Evolutionary conservation across 495 filamentous ascomycete genomes (phyloP), one percentile per base, ranked within the genome.

Genomic region (Chaetomium cochliodes): DNA sequence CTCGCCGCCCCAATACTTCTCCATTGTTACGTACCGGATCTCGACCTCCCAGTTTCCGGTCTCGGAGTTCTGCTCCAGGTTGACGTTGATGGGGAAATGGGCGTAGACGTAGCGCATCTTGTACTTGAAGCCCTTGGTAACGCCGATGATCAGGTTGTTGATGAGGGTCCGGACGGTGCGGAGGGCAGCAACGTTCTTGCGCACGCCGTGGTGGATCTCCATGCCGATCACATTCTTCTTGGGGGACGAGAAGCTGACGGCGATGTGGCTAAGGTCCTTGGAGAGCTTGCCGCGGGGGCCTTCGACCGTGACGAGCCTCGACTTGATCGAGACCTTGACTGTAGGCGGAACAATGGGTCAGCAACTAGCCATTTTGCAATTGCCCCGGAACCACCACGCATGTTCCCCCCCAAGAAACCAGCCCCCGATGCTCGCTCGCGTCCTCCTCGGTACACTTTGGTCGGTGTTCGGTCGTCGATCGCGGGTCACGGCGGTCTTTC

Each of bases 21-120:
- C 37, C 28, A 28, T 22, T 49, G 39, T n/a, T 49, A 73, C 91
- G 75, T 89, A 96, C 92, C 93, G 87, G 81, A 98, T 98, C 87
- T 98, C 96, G 79, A 98, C 89, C 80, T 96, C 90, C 75, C 75
- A 88, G 68, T 86, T 78, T 60, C 90, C 93, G 68, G 92, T 94
- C 84, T 98, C 93, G 71, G 79, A 78, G 86, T 96, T 94, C 89
- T 96, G 93, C 66, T 98, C 92, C 70, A 98, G 81, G 85, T 98
- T 98, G 79, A 98, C 94, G 86, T 98, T 98, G 91, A 98, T 98
- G 78, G 94, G 94, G 78, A 98, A 98, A 87, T 98, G 94, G 73
- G 94, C 94, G 80, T 98, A 98, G 82, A 98, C 94, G 82, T 98
- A 98, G 70, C 94, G 91, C 94, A 98, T 98, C 90, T 98, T 98